Base-by-base conservation (phyloP, 2,329 filamentous ascomycete species). In the Alternaria burnsii region DNA sequence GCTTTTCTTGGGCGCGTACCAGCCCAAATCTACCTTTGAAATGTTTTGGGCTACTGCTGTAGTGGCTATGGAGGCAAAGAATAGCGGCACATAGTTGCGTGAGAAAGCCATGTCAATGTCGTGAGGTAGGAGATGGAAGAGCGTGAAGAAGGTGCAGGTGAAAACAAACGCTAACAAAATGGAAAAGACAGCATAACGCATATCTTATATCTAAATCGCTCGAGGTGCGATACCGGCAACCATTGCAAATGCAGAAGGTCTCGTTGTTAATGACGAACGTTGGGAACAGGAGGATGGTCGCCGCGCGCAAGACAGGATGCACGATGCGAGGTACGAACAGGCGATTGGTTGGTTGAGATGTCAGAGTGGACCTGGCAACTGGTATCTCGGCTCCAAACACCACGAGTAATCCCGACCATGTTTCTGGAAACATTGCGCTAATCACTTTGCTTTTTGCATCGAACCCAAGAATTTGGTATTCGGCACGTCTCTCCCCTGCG, bases 1-100 rank as follows among this genome's bases (percentile, higher is more conserved):
- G 10, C 70, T 76, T 42, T 73, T 71, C 34, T 71, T 76, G 0
- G 78, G 78, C 7, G 76, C 64, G 66, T 79, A 61, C 78, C 78
- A 80, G 14, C 56, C 54, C 20, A 77, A 24, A 58, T 77, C 71
- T 12, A 75, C 54, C 12, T 50, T 44, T 16, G 60, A 68, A 1
- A n/a, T 20, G 40, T 68, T 71, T 20, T 72, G 66, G 0, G 63
- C 62, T 5, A 50, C 51, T 12, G 41, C 14, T 11, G 59, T 62
- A 4, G 73, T 59, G 5, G 69, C 44, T 16, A 63, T 61, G 2
- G 72, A 62, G 12, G 70, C 50, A 61, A 68, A 71, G 3, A 71
- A 18, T 11, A 73, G 41, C 5, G 72, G 50, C 20, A 69, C 12
- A 8, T 72, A 40, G 18, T 57, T 58, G 28, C 55, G 70, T 0